These are phyloP conservation scores for Friedmanniomyces simplex DNA, from an alignment of 495 filamentous ascomycete genomes.

Conservation along the genomic window DNA sequence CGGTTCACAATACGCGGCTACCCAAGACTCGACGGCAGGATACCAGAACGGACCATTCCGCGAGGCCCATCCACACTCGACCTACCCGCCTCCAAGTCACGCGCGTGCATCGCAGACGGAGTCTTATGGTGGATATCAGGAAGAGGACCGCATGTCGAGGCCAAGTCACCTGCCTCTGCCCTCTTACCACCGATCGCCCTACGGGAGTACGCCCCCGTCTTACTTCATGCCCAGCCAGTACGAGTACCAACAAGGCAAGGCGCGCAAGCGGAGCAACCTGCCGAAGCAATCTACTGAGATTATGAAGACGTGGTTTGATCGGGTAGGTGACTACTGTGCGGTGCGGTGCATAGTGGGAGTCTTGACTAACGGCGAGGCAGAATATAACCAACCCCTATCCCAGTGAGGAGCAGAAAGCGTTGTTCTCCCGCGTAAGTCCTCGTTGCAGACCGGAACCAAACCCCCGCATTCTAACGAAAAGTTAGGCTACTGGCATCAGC, in stretches of 20 bases:
- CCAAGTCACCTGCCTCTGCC: not conserved
- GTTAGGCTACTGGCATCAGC: constrained; percentile 16
- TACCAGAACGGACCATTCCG: not conserved
- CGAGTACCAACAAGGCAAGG: constrained; percentile 15
- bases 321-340: constrained; percentile 2
- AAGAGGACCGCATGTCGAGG: not conserved
- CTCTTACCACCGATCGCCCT: not conserved
- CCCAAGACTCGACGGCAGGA: not conserved
- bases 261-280: constrained; percentile 19
- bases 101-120: not conserved
- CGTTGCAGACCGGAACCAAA: not conserved
- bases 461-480: not conserved
- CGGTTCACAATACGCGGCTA: not conserved
- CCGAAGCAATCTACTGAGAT: constrained; percentile 21
- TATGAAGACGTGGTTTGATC: constrained; percentile 22
- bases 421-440: constrained; percentile 16
- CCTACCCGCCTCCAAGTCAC: not conserved
- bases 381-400: constrained; percentile 21
- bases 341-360: not conserved
- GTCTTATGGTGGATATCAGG: not conserved
- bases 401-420: constrained; percentile 19
- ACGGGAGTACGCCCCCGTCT: not conserved
- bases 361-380: constrained; percentile 2
- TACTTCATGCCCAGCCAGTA: constrained; percentile 18
- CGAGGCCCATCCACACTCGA: not conserved